Conservation (phyloP, 371 early-diverging fungal genomes). For the Lichtheimia corymbifera region DNA sequence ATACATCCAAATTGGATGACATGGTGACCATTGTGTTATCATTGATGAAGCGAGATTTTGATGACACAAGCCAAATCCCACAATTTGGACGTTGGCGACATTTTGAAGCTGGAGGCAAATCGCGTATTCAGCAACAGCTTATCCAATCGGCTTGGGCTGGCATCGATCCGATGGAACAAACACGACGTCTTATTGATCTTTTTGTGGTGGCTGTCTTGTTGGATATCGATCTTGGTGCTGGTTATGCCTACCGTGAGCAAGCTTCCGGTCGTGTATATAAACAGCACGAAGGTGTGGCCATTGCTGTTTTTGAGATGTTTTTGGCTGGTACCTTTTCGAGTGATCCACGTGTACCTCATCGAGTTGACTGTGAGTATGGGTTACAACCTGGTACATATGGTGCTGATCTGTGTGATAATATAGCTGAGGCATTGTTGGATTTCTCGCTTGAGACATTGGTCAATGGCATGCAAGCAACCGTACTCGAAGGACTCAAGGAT, state of each 20-base stretch:
- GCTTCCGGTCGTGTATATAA: slow-evolving; percentile 55
- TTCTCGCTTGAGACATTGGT: slow-evolving; percentile 59
- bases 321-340: slow-evolving; percentile 78
- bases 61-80: slow-evolving; percentile 68
- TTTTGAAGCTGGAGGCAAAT: slow-evolving; percentile 69
- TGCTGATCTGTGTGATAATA: not conserved
- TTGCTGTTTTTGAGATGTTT: slow-evolving; percentile 87
- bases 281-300: slow-evolving; percentile 86
- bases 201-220: slow-evolving; percentile 87
- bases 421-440: slow-evolving; percentile 54
- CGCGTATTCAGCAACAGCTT: slow-evolving; percentile 59
- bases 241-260: slow-evolving; percentile 72
- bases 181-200: slow-evolving; percentile 79
- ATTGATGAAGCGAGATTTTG: slow-evolving; percentile 75
- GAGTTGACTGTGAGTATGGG: slow-evolving; percentile 71
- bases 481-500: slow-evolving; percentile 65
- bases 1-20: slow-evolving; percentile 61
- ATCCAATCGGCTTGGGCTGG: slow-evolving; percentile 45
- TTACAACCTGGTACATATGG: too few species aligned
- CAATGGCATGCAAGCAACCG: slow-evolving; percentile 76
- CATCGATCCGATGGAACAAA: slow-evolving; percentile 59
- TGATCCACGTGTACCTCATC: slow-evolving; percentile 64
- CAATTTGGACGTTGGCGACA: slow-evolving; percentile 90
- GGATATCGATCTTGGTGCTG: slow-evolving; percentile 87
- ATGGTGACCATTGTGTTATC: slow-evolving; percentile 72